Evolutionary conservation across 306 rosid genomes (phyloP), one percentile per base, ranked within the genome.

Genomic region (Castanea crenata): DNA sequence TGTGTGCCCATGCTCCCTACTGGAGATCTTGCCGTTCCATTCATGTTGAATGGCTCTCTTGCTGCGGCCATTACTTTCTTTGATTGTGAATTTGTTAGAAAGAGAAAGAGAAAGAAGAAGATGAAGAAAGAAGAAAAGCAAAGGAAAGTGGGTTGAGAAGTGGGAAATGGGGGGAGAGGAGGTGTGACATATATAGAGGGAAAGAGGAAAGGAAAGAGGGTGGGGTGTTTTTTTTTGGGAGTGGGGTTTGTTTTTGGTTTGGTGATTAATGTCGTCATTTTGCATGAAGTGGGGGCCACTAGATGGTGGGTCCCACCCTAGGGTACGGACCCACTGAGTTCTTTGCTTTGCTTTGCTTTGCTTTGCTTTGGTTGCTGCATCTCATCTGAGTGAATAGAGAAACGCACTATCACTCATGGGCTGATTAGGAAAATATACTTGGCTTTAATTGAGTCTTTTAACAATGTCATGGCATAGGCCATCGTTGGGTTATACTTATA

Each of bases 211-310:
- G 56, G 5, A 6, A 23, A 11, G 65, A 4, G 23, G 3, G 4
- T 78, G 76, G 27, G 75, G 19, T 34, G 57, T 25, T 41, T 15
- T 8, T 55, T 55, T 70, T 75, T 55, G 58, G 70, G 55, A 29
- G 31, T 51, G 35, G 75, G 54, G 32, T 51, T 19, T 56, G 18
- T 1, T 23, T 81, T 63, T 52, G 78, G 85, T 76, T 63, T 58
- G 78, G 85, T 76, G 84, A 82, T 59, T 80, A 80, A 71, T 91
- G 89, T 71, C 69, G 94, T 89, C 90, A 89, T 82, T 70, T 73
- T 78, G 83, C 80, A 75, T 78, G 74, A 73, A 3, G 55, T 69
- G 76, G 79, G 78, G 78, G 71, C n/a, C 63, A 79, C 5, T 38
- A 25, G 9, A 68, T 38, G 46, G 46, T 38, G 46, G 11, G 46